Evolutionary conservation across 2,329 filamentous ascomycete species (phyloP).

Genomic region (Fusarium sp.): DNA sequence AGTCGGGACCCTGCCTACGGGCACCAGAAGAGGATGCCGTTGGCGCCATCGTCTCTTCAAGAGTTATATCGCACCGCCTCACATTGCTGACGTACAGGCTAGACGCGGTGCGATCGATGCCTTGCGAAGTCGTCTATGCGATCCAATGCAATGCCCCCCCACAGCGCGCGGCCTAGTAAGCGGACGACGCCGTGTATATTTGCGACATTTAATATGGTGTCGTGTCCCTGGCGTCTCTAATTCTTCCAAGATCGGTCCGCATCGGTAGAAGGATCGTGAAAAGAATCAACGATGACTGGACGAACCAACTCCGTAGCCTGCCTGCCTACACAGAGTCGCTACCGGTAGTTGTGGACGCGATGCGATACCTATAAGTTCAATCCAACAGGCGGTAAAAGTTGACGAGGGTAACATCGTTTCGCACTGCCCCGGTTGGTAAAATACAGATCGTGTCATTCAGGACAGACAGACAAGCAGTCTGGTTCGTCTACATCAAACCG

Average conservation of each 20-base stretch:
- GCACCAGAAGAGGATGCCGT: slow-evolving; percentile 9
- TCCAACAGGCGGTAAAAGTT: slow-evolving; percentile 16
- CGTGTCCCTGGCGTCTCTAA: not conserved
- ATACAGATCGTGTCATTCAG: not conserved
- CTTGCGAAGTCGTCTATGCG: not conserved
- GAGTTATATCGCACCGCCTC: not conserved
- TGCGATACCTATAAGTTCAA: not conserved
- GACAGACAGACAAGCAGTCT: not conserved
- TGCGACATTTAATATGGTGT: slow-evolving; percentile 13
- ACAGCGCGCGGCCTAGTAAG: slow-evolving; percentile 7
- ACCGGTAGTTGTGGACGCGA: not conserved
- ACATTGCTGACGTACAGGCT: slow-evolving; percentile 1
- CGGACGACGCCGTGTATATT: slow-evolving; percentile 12
- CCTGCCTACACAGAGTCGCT: not conserved
- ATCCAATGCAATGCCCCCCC: not conserved
- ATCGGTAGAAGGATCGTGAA: slow-evolving; percentile 9
- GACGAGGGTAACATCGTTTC: not conserved
- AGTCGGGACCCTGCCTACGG: slow-evolving; percentile 15
- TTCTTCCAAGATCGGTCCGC: slow-evolving; percentile 9
- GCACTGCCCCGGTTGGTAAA: not conserved
- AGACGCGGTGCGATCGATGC: not conserved
- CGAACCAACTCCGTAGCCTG: not conserved
- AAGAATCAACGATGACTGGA: slow-evolving; percentile 12
- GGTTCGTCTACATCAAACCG: not conserved
- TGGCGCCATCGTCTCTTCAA: not conserved